phyloP scores from a whole-genome alignment of 2,329 filamentous ascomycete species.

The Colletotrichum sp. region DNA sequence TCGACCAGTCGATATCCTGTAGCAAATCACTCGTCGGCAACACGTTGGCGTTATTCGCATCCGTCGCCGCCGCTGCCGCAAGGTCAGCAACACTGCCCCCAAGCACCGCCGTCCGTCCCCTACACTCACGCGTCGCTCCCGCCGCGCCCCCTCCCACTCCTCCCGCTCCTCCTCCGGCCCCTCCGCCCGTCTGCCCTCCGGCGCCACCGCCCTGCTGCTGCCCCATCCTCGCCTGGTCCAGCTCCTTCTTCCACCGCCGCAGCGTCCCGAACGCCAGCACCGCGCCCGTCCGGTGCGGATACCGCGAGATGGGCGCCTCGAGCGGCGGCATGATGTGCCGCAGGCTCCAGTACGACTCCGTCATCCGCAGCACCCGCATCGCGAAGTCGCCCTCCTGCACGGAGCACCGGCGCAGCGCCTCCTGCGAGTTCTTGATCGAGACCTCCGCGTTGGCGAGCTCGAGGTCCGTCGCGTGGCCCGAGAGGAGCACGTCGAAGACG shows the following conservation, averaged over 20 bases:
- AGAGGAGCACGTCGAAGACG: conserved; percentile 38
- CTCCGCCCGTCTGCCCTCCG: conserved; percentile 8
- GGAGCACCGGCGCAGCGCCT: conserved; percentile 44
- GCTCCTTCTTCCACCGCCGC: conserved; percentile 46
- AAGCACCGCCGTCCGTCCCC: background rate
- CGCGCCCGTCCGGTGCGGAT: conserved; percentile 52
- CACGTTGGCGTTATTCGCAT: background rate
- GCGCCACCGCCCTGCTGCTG: background rate
- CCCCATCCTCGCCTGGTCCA: conserved; percentile 36
- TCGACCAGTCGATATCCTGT: conserved; percentile 54
- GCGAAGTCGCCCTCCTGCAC: conserved; percentile 56
- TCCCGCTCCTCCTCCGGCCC: background rate
- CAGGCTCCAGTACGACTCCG: conserved; percentile 54
- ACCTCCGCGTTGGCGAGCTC: conserved; percentile 19
- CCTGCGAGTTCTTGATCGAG: conserved; percentile 16
- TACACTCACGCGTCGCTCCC: conserved; percentile 15
- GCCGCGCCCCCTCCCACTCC: background rate
- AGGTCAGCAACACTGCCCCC: conserved; percentile 15
- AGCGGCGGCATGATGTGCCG: conserved; percentile 40
- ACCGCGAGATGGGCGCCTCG: conserved; percentile 43
- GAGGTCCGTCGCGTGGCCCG: conserved; percentile 27
- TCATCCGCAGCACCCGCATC: conserved; percentile 46
- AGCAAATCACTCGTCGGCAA: conserved; percentile 34
- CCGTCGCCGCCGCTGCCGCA: conserved; percentile 4
- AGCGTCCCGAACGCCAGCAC: conserved; percentile 57